Conservation (phyloP, 176 grass and related monocot genomes). For the Triticum dicoccoides region DNA sequence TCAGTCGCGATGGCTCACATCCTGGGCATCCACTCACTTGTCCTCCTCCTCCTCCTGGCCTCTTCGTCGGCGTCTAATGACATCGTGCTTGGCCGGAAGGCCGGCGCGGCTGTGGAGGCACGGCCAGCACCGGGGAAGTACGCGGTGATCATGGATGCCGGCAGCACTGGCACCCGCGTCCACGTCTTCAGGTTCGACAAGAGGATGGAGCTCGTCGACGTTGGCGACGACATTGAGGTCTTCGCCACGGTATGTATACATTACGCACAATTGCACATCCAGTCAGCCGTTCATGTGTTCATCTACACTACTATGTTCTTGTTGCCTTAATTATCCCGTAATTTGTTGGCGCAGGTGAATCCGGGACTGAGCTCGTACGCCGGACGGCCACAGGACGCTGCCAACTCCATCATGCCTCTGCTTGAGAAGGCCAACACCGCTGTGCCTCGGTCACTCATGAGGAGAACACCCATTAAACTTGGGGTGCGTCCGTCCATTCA, state of each 20-base stretch:
- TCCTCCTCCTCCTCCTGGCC: neutral
- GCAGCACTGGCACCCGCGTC: neutral
- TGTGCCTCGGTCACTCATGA: constrained; percentile 22
- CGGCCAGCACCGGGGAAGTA: neutral
- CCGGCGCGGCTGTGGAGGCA: neutral
- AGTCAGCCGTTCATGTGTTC: too few species aligned
- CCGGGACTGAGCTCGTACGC: constrained; percentile 51
- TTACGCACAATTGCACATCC: too few species aligned
- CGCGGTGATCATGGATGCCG: neutral
- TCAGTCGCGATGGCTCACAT: neutral
- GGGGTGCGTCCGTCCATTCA: neutral
- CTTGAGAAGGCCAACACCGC: constrained; percentile 23
- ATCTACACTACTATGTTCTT: too few species aligned
- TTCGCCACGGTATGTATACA: neutral
- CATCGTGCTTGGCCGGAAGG: neutral
- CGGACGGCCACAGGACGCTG: constrained; percentile 30
- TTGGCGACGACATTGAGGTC: neutral
- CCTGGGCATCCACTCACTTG: neutral
- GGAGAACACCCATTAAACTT: constrained; percentile 42
- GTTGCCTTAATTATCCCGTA: too few species aligned
- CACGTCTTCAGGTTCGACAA: neutral
- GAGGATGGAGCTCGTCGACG: neutral
- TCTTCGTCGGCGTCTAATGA: neutral
- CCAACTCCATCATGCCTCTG: constrained; percentile 1
- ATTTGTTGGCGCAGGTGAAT: neutral